These are phyloP conservation scores for Chlorella sp. DNA, from an alignment of 139 green algal genomes.

Conservation along the genomic window DNA sequence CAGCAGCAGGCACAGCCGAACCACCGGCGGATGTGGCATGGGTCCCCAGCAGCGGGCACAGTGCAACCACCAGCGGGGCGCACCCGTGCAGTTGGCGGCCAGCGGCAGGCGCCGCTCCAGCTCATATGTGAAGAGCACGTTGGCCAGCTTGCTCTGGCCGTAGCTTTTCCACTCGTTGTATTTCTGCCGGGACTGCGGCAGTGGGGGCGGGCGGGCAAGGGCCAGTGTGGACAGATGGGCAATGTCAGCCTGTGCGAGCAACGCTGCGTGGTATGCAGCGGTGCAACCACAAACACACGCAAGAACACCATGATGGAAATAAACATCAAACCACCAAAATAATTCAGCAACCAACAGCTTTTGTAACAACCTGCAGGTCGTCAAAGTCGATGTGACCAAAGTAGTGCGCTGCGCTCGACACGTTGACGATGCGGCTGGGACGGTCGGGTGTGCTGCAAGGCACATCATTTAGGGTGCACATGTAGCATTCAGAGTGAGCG, in stretches of 20 bases:
- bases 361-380: constrained; percentile 56
- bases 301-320: too few species aligned
- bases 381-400: constrained; percentile 81
- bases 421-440: constrained; percentile 77
- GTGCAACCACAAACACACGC: too few species aligned
- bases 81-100: constrained; percentile 13
- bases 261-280: too few species aligned
- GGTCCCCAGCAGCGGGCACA: not conserved
- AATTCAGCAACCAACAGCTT: too few species aligned
- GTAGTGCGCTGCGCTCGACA: constrained; percentile 77
- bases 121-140: constrained; percentile 92
- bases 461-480: too few species aligned
- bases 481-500: too few species aligned
- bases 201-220: too few species aligned
- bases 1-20: too few species aligned
- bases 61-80: not conserved
- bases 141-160: constrained; percentile 88
- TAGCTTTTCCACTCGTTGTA: constrained; percentile 68
- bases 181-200: constrained; percentile 22
- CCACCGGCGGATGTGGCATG: too few species aligned
- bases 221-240: too few species aligned
- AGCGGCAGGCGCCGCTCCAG: constrained; percentile 60
- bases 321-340: too few species aligned
- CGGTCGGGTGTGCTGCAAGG: not conserved
- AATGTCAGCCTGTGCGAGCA: too few species aligned